Evolutionary conservation across 768 basidiomycete species (phyloP), one percentile per base, ranked within the genome.

Genomic region (Sutorius australiensis): DNA sequence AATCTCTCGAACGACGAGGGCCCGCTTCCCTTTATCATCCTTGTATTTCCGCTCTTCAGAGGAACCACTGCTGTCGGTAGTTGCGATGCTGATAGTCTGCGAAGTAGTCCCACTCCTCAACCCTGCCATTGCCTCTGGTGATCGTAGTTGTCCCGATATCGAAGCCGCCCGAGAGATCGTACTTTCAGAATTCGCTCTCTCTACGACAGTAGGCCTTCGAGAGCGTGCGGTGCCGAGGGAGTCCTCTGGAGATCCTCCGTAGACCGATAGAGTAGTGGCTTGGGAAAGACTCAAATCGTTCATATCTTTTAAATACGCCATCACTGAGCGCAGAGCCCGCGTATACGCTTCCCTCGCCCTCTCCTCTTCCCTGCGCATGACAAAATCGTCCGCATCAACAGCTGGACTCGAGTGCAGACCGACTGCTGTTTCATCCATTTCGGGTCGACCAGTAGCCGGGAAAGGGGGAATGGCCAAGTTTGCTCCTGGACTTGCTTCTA

Each of bases 281-380:
- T 86, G 87, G 17, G 84, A 80, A 59, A 84, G 69, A 16, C 85
- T 86, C 30, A 99, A 76, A 64, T 99, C 97, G 64, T 94, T 88
- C 83, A 99, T 87, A 62, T 99, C 97, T 62, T 85, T 84, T 17
- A 99, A 79, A 70, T 98, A 99, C 7, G 93, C 92, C 88, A 98
- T 95, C 16, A 99, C 83, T 10, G 90, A 89, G 50, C 90, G 82
- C 48, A 99, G 77, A 31, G 92, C 93, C 40, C 89, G 80, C 62
- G 82, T 84, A 66, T 87, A 87, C 30, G 82, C 78, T 63, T 90
- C 88, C 30, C 82, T 77, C 16, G 77, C 80, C 31, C 83, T 77
- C 55, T 89, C 87, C 67, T 87, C 86, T 71, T 90, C 88, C 50
- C 79, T 80, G 34, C 81, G 80, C 49, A 77, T 66, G 48, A 74